Base-by-base conservation (phyloP, 163 green algal genomes). In the Prototheca wickerhamii region DNA sequence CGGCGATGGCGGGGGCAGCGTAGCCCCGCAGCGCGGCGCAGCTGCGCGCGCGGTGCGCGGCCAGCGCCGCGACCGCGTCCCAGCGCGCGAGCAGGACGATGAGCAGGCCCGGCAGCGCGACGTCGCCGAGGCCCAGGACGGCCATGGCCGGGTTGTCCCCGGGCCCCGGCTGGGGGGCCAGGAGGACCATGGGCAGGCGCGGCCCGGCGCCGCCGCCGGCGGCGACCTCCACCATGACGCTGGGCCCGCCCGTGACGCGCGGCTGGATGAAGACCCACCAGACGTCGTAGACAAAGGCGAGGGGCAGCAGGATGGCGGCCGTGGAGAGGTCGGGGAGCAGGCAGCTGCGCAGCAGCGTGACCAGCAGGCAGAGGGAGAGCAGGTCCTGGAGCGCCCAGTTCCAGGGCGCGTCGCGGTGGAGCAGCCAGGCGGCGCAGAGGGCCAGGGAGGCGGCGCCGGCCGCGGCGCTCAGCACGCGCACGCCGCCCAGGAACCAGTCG, bases 261-360 rank as follows among this genome's bases (percentile, higher is more conserved):
- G 91, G 91, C 74, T 92, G 85, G 23, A 97, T 60, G 79, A 96
- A 97, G n/a, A 97, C 91, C 87, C 85, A 97, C 72, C 94, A 97
- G n/a, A 96, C 79, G 70, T 97, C 90, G 70, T 97, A 97, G 6
- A 78, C 53, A 31, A 82, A 69, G 33, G 78, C 81, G 8, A 87
- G 66, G 20, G 70, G 67, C 26, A 97, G 86, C 61, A 97, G 81
- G 3, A 92, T 73, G 55, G 65, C 78, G 4, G 87, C 89, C 28
- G 94, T 83, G 62, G 81, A 68, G 32, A 91, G 66, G 60, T 78
- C 84, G 26, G 83, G 81, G 25, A 96, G 65, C 3, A 67, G 64
- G 30, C 91, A 71, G 25, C 81, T 78, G 18, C 79, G 64, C 32
- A 96, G 75, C 7, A 95, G 68, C 18, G 89, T 55, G 31, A 91